Evolutionary conservation across 768 basidiomycete genomes (phyloP).

Genomic region (Porphyrellus cyaneotinctus): DNA sequence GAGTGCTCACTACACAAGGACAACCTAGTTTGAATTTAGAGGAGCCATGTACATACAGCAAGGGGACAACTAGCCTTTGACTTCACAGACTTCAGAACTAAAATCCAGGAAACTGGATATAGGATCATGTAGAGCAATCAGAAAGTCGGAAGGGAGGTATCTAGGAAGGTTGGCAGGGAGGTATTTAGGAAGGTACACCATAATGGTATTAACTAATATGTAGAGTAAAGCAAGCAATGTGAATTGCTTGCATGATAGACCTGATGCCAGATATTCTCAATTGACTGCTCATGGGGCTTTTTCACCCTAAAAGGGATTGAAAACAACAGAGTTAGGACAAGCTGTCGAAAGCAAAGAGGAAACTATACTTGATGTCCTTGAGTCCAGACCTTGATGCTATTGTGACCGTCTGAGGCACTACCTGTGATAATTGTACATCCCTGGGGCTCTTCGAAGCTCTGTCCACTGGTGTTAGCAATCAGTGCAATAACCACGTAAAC

Average conservation of each 20-base stretch:
- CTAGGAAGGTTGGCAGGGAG: background rate
- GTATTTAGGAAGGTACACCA: background rate
- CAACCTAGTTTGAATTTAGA: too few species aligned
- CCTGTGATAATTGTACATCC: background rate
- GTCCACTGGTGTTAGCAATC: too few species aligned
- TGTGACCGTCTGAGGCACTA: background rate
- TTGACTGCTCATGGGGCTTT: background rate
- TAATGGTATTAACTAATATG: background rate
- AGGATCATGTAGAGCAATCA: background rate
- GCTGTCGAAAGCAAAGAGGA: background rate
- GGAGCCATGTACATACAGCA: too few species aligned
- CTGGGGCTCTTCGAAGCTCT: too few species aligned
- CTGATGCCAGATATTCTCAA: background rate
- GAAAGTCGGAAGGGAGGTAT: background rate
- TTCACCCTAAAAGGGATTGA: background rate
- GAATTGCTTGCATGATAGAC: background rate
- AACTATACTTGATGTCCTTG: background rate
- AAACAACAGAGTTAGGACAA: too few species aligned
- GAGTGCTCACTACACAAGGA: too few species aligned
- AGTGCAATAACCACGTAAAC: too few species aligned
- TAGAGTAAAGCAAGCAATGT: background rate
- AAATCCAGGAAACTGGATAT: background rate
- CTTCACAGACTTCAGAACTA: background rate
- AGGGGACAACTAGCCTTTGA: background rate
- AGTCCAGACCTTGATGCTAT: conserved; percentile 3